Evolutionary conservation across 2,329 filamentous ascomycete species (phyloP), one percentile per base, ranked within the genome.

Genomic region (Penicillium sp.): DNA sequence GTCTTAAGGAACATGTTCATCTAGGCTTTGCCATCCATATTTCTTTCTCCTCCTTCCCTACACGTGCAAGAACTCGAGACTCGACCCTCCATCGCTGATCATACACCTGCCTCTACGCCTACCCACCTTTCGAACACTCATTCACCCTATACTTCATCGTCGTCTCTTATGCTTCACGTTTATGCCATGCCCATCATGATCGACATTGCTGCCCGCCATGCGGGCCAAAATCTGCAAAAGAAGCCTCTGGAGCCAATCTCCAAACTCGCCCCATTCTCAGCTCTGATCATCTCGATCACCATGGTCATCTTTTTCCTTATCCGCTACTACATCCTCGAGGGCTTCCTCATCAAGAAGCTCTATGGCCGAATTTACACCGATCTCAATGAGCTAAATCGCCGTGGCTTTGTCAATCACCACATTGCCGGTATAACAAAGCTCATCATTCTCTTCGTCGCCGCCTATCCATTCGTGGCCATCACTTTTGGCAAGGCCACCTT

Each of bases 341-440:
- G 51, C 0, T 76, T 77, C 58, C 67, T 80, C 1, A 68, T 79
- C 3, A 62, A 63, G 20, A 66, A 64, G 6, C 34, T 74, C 8
- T 80, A 80, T 56, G 71, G 73, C 7, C 20, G 62, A 6, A 73
- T 59, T 8, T 81, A 77, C 60, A 72, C 69, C 0, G 50, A 65
- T 5, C 71, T 81, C 57, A 70, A 69, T 52, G 76, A 78, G 14
- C 58, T 66, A 0, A 73, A 75, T 20, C 69, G 74, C 4, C 71
- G 77, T 8, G 77, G 78, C 0, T 81, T 82, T 59, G 69, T 81
- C 38, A 81, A 82, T 51, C 79, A 82, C 57, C 79, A 81, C 49
- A 75, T 82, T 20, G 78, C 79, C 1, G 78, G 76, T 0, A 54
- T 60, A 1, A 78, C 76, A 5, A 82, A 81, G 54, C 59, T 80